Evolutionary conservation across 1,284 basidiomycete genomes (phyloP), one percentile per base, ranked within the genome.

Genomic region (Cutaneotrichosporon cyanovorans): DNA sequence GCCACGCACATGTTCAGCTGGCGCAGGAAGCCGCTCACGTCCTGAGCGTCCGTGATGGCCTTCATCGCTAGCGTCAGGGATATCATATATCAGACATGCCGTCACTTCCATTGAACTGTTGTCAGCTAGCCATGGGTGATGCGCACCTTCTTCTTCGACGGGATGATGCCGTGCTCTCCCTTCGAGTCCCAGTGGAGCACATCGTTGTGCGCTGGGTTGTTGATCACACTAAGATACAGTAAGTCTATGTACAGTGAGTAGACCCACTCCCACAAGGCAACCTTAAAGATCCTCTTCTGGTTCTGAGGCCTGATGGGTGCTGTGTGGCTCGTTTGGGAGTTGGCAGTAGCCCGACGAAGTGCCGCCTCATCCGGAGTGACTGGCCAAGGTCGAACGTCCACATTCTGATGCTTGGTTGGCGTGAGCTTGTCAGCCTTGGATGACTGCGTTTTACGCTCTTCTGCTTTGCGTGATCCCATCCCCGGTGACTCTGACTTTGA

Each of bases 1-100:
- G 10, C 10, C 10, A 21, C 50, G 19, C n/a, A 54, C 52, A 54
- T 54, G 43, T 54, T 31, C 12, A 54, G 48, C 32, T 54, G 52
- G 34, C 52, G 52, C 33, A 42, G 40, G 33, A 54, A 54, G 18
- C 52, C 48, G 8, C 48, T 42, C 15, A 50, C 37, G 18, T 45
- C 40, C 19, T 40, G 43, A 7, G 52, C 46, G 22, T 48, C 42
- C 10, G 52, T 50, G 40, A 51, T 48, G 12, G 37, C 42, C n/a
- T 25, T 42, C 52, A 54, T 54, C 5, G 48, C 52, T 54, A 30
- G 7, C 3, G 16, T 47, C 14, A 45, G 43, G 11, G 11, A 14
- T 19, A 2, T 12, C 18, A 20, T 12, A 20, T 3, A 18, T 8
- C n/a, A n/a, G 10, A 39, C 28, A 12, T 32, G 50, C 52, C 52